These are phyloP conservation scores for Pythium brachiatum DNA, from an alignment of 352 stramenopile genomes.

Conservation along the genomic window DNA sequence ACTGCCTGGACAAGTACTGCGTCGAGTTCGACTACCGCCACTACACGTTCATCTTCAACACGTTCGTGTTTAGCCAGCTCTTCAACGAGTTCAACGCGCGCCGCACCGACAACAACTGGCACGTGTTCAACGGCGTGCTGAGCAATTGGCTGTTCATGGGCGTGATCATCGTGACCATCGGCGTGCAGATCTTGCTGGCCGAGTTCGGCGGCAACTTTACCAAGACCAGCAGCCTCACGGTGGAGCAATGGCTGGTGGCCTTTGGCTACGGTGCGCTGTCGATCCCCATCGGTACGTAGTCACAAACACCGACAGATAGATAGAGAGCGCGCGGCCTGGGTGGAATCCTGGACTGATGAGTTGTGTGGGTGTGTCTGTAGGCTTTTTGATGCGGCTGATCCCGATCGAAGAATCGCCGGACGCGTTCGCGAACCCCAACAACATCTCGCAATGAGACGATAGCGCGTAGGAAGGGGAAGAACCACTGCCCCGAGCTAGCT, in stretches of 20 bases:
- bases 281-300: slow-evolving; percentile 59
- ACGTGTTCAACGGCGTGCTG: slow-evolving; percentile 91
- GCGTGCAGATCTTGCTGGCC: slow-evolving; percentile 95
- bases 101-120: slow-evolving; percentile 94
- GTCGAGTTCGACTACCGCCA: slow-evolving; percentile 83
- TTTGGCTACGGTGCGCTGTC: slow-evolving; percentile 59
- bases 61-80: slow-evolving; percentile 96
- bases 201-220: slow-evolving; percentile 92
- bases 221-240: slow-evolving; percentile 67
- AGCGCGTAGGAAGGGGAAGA: too few species aligned
- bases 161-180: slow-evolving; percentile 90
- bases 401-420: slow-evolving; percentile 58
- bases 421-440: slow-evolving; percentile 76
- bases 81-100: slow-evolving; percentile 89
- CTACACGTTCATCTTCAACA: slow-evolving; percentile 98
- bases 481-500: too few species aligned
- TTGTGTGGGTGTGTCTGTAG: slow-evolving; percentile 23
- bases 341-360: too few species aligned
- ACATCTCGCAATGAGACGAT: slow-evolving; percentile 41
- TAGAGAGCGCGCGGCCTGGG: too few species aligned
- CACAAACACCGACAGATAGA: too few species aligned
- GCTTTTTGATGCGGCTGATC: slow-evolving; percentile 73
- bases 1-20: slow-evolving; percentile 51
- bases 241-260: slow-evolving; percentile 60
- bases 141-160: slow-evolving; percentile 92